Conservation (phyloP, 2,329 filamentous ascomycete genomes). For the Fusarium globosum region DNA sequence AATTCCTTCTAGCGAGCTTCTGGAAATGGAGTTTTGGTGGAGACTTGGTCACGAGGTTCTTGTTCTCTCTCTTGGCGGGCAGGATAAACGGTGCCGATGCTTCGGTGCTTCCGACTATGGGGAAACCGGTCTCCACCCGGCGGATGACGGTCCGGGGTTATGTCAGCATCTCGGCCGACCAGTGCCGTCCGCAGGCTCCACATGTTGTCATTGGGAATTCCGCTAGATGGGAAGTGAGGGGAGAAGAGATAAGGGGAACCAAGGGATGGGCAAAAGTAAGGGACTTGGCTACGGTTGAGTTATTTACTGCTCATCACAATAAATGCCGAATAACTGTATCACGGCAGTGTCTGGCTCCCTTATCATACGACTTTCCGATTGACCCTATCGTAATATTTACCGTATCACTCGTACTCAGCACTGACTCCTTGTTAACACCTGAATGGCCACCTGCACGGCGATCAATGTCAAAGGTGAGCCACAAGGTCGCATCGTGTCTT, state of each 20-base stretch:
- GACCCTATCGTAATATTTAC: slow-evolving; percentile 1
- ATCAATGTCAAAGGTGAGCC: slow-evolving; percentile 12
- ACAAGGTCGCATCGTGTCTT: slow-evolving; percentile 23
- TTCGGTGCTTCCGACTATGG: slow-evolving; percentile 33
- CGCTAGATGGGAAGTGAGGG: slow-evolving; percentile 3
- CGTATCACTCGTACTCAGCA: not conserved
- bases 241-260: slow-evolving; percentile 5
- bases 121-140: slow-evolving; percentile 7
- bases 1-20: slow-evolving; percentile 32
- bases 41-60: not conserved
- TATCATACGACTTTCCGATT: not conserved
- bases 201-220: slow-evolving; percentile 25
- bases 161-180: slow-evolving; percentile 36
- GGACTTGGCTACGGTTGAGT: not conserved
- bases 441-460: slow-evolving; percentile 16
- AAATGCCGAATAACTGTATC: not conserved
- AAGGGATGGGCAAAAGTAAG: not conserved
- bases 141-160: slow-evolving; percentile 5
- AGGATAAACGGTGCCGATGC: slow-evolving; percentile 15
- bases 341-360: not conserved
- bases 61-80: slow-evolving; percentile 21
- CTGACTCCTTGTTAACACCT: slow-evolving; percentile 7
- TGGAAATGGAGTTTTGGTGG: slow-evolving; percentile 25
- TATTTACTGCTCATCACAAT: not conserved
- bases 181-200: slow-evolving; percentile 32